phyloP scores from a whole-genome alignment of 148 eudicot genomes.

The Fagopyrum esculentum region DNA sequence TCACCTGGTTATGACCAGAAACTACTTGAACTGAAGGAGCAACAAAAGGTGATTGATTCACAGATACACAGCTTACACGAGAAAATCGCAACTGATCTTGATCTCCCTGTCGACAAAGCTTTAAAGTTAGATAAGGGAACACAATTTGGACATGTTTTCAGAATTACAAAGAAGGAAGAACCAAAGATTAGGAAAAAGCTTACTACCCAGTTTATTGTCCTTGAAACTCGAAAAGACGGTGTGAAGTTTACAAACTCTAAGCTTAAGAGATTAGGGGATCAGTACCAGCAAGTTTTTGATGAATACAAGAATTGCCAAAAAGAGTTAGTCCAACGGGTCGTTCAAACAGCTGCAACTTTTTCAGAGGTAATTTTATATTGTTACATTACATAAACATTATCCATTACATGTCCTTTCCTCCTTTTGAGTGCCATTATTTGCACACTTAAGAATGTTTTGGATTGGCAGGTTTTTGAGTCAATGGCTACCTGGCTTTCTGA shows the following conservation, averaged over 20 bases:
- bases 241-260: slow-evolving; percentile 88
- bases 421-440: slow-evolving; percentile 12
- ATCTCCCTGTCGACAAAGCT: slow-evolving; percentile 73
- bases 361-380: slow-evolving; percentile 50
- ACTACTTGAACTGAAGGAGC: slow-evolving; percentile 53
- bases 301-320: slow-evolving; percentile 81
- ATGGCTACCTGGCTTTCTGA: slow-evolving; percentile 65
- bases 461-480: slow-evolving; percentile 74
- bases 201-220: slow-evolving; percentile 76
- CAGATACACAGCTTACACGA: slow-evolving; percentile 68
- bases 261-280: slow-evolving; percentile 81
- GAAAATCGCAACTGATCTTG: slow-evolving; percentile 76
- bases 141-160: slow-evolving; percentile 95
- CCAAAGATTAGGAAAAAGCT: slow-evolving; percentile 90
- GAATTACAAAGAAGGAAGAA: slow-evolving; percentile 97
- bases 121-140: slow-evolving; percentile 91
- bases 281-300: slow-evolving; percentile 70
- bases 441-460: slow-evolving; percentile 15
- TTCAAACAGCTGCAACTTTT: slow-evolving; percentile 71
- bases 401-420: slow-evolving; percentile 6
- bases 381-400: not conserved
- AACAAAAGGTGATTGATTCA: slow-evolving; percentile 64
- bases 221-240: slow-evolving; percentile 97
- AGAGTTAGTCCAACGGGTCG: slow-evolving; percentile 75
- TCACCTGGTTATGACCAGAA: slow-evolving; percentile 71